phyloP scores from a whole-genome alignment of 2,329 filamentous ascomycete species.

The Fusarium nurragi region DNA sequence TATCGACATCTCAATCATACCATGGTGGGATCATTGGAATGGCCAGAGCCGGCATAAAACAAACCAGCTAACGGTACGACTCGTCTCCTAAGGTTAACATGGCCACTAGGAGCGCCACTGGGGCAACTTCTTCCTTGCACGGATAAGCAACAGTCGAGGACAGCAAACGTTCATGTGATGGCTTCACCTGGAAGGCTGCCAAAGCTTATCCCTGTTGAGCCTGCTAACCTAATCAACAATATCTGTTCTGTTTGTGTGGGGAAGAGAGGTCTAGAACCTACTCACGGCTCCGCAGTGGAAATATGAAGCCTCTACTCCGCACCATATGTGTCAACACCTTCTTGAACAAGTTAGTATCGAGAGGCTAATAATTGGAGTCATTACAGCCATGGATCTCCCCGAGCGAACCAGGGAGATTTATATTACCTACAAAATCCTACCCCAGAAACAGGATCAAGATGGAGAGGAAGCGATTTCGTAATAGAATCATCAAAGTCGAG shows the following conservation, averaged over 20 bases:
- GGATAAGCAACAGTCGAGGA: conserved; percentile 4
- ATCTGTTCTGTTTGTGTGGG: conserved; percentile 1
- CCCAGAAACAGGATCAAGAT: conserved; percentile 28
- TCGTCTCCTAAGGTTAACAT: conserved; percentile 15
- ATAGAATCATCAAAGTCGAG: conserved; percentile 22
- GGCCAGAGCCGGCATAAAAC: conserved; percentile 27
- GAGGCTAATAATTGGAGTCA: conserved; percentile 40
- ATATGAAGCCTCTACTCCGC: conserved; percentile 28
- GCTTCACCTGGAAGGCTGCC: conserved; percentile 11
- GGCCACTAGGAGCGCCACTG: conserved; percentile 29
- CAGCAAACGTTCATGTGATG: conserved; percentile 16
- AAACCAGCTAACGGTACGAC: conserved; percentile 16
- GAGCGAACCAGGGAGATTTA: conserved; percentile 17
- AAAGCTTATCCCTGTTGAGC: conserved; percentile 1
- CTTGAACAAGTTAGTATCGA: conserved; percentile 17
- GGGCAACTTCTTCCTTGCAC: conserved; percentile 8
- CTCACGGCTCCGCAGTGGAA: conserved; percentile 34
- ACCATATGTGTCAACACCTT: conserved; percentile 29
- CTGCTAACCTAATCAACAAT: background rate
- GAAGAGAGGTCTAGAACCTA: conserved; percentile 31
- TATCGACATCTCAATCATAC: conserved; percentile 17
- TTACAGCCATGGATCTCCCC: conserved; percentile 21
- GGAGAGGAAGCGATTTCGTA: conserved; percentile 35
- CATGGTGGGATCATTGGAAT: conserved; percentile 5
- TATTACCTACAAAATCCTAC: conserved; percentile 26